Evolutionary conservation across 257 asterid genomes (phyloP), one percentile per base, ranked within the genome.

Genomic region (Gentiana straminea): DNA sequence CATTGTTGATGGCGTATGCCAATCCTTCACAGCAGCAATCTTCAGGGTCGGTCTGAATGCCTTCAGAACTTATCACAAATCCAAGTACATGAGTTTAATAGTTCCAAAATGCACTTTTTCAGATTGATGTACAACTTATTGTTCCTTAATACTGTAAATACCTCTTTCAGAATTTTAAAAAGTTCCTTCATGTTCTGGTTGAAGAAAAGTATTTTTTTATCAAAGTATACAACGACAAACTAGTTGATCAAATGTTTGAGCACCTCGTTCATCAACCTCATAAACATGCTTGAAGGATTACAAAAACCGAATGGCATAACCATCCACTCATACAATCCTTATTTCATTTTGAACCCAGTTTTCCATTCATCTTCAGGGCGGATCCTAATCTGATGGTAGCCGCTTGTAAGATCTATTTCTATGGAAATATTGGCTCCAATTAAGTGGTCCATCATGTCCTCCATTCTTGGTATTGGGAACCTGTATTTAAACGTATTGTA

Each of bases 241-340:
- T 34, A 2, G 13, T 55, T 45, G 12, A 32, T 33, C 10, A 47
- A 59, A 9, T 54, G 55, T 13, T 36, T 8, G 32, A 59, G 35
- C 2, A 59, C 54, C 33, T 59, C 4, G 34, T 59, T 59, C 24
- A 24, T 24, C 24, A 24, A 24, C 24, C 24, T 24, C 24, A 24
- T 24, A 24, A 24, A 24, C 24, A 10, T 43, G 10, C 48, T 43
- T 4, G 48, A 10, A 2, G 54, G 45, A 59, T 52, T 61, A 12
- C 52, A 51, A 3, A 61, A 13, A 2, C 57, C 57, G n/a, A 60
- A 60, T 4, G 49, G 49, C 65, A 60, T 35, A 24, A 24, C 24
- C 24, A 24, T 24, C 24, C 24, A 24, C 24, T 24, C 24, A 24
- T 24, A 24, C 24, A 45, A 45, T 6, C 49, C 49, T 6, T 8